Evolutionary conservation across 78 protist genomes (phyloP), one percentile per base, ranked within the genome.

Genomic region (Ministeria vibrans): DNA sequence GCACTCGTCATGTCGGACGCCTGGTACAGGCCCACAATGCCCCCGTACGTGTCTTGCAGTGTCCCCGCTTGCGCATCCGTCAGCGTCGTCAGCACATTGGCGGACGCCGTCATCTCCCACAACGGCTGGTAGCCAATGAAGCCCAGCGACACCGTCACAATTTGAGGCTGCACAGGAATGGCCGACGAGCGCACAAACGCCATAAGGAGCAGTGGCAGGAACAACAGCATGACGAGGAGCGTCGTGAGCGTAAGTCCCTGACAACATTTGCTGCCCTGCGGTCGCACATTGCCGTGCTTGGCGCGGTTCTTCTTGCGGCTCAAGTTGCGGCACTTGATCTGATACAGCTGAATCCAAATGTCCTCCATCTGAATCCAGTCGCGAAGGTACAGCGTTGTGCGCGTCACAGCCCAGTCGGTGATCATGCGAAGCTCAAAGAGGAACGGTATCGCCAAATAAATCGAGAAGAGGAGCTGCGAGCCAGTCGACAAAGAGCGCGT

Each of bases 361-460:
- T 81, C 90, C 78, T 92, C 92, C 55, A 92, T 41, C 62, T 90
- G 81, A n/a, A 88, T 61, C 92, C 91, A 90, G 46, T 80, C 73
- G 42, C 34, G 73, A 61, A 92, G 88, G 28, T 74, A 28, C 25
- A 88, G 64, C 15, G 92, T 86, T 4, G 96, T 92, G 39, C 45
- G 71, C 1, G 87, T 88, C 32, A 69, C 66, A 49, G 89, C 84
- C 93, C 93, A 92, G 86, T 92, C 96, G 39, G 88, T 69, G 0
- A 92, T 69, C 18, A 78, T 51, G 43, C 89, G 80, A 69, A 92
- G 45, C 66, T 92, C 96, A 66, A 70, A 83, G 49, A 92, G 64
- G 53, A 92, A 92, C 30, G 96, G 96, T 46, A 92, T 74, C 7
- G 86, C 79, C 3, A 82, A n/a, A 71, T 86, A 82, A 28, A 1